Percentiles rank a stretch among this genome's conserved stretches.
These are phyloP conservation scores for Penicillium sp. DNA, from an alignment of 2,329 filamentous ascomycete genomes.

Conservation along the genomic window DNA sequence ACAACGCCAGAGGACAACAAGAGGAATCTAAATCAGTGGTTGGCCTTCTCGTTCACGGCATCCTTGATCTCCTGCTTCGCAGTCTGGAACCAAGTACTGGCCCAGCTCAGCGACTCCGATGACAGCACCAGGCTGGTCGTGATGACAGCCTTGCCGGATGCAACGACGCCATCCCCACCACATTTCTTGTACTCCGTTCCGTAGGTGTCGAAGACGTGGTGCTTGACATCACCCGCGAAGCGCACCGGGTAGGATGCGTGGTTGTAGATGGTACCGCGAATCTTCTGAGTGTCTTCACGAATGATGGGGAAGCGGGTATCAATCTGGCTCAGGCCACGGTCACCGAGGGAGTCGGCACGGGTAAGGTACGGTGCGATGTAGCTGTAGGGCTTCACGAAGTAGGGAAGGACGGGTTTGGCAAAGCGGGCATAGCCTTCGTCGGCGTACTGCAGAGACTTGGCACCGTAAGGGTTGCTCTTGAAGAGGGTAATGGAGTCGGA, in stretches of 20 bases:
- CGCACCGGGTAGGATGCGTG: conserved; percentile 61
- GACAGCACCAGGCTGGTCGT: conserved; percentile 66
- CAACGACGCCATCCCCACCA: conserved; percentile 59
- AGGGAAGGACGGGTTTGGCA: conserved; percentile 73
- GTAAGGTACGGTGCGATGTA: conserved; percentile 81
- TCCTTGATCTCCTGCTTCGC: conserved; percentile 64
- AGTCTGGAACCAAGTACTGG: conserved; percentile 57
- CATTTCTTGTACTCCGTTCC: conserved; percentile 48
- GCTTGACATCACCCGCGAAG: conserved; percentile 57
- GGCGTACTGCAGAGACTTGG: conserved; percentile 74
- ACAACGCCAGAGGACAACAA: conserved; percentile 3
- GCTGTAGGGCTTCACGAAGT: conserved; percentile 73
- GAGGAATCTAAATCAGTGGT: conserved; percentile 19
- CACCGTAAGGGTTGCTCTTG: conserved; percentile 77
- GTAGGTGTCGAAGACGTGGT: conserved; percentile 45
- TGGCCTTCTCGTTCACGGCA: conserved; percentile 50
- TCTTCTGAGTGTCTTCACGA: conserved; percentile 70
- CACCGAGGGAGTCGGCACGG: conserved; percentile 74
- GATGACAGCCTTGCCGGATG: conserved; percentile 66
- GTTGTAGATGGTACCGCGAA: conserved; percentile 63
- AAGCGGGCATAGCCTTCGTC: conserved; percentile 72
- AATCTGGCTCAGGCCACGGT: conserved; percentile 66
- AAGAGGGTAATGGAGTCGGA: conserved; percentile 73
- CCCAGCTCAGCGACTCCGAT: conserved; percentile 61
- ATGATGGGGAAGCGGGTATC: conserved; percentile 70